These are phyloP conservation scores for Hansfordia pulvinata DNA, from an alignment of 2,329 filamentous ascomycete genomes.

Conservation along the genomic window DNA sequence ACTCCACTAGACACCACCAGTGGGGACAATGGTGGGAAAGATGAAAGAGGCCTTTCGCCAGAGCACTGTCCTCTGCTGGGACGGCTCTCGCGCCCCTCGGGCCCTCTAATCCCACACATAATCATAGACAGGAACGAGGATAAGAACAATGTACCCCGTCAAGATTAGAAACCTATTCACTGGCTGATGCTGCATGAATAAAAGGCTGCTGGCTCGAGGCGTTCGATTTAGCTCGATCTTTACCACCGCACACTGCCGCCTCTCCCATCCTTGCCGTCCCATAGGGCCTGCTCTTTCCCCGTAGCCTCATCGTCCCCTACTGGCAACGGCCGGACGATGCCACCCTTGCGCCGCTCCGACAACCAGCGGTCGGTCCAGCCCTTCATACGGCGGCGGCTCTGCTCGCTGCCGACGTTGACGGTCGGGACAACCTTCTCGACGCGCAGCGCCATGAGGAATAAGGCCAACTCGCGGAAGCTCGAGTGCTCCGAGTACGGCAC, in stretches of 20 bases:
- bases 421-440: slow-evolving; percentile 90
- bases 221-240: neutral
- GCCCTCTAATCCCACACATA: too few species aligned
- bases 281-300: slow-evolving; percentile 17
- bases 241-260: slow-evolving; percentile 28
- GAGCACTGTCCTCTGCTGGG: too few species aligned
- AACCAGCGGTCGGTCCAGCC: slow-evolving; percentile 51
- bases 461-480: slow-evolving; percentile 83
- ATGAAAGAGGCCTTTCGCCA: too few species aligned
- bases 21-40: too few species aligned
- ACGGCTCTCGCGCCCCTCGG: too few species aligned
- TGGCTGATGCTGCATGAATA: too few species aligned
- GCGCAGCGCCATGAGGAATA: slow-evolving; percentile 78
- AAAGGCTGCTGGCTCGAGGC: too few species aligned
- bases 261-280: slow-evolving; percentile 25
- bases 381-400: slow-evolving; percentile 45
- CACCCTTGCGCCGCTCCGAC: slow-evolving; percentile 40
- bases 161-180: too few species aligned
- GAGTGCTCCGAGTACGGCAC: slow-evolving; percentile 95
- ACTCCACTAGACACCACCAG: too few species aligned
- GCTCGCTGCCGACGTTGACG: slow-evolving; percentile 62
- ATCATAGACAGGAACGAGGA: too few species aligned
- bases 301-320: slow-evolving; percentile 19
- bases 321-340: slow-evolving; percentile 31
- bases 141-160: too few species aligned